These are phyloP conservation scores for Kalmanozyma brasiliensis DNA, from an alignment of 1,284 basidiomycete genomes.

Conservation along the genomic window DNA sequence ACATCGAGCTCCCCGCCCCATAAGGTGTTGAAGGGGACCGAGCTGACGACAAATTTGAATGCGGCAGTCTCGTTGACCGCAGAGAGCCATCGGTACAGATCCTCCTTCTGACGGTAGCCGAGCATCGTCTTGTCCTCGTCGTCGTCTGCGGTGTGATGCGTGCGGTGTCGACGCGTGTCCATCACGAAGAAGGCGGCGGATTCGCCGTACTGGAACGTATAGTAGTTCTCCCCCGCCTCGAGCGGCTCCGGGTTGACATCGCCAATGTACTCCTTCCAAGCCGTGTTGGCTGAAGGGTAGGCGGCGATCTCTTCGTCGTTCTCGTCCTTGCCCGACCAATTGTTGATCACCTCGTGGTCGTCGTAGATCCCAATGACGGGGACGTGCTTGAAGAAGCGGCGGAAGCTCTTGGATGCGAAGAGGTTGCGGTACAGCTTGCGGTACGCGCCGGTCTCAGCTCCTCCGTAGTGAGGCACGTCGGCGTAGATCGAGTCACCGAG, in stretches of 20 bases:
- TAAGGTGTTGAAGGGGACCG: slow-evolving; percentile 81
- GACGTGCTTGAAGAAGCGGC: slow-evolving; percentile 58
- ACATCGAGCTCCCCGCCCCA: slow-evolving; percentile 73
- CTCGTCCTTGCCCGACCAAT: slow-evolving; percentile 71
- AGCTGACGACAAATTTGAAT: slow-evolving; percentile 83
- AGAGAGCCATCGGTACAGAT: slow-evolving; percentile 75
- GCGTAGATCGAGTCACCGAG: slow-evolving; percentile 77
- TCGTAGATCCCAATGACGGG: slow-evolving; percentile 66
- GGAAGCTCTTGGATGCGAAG: slow-evolving; percentile 63
- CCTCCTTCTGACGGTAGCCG: slow-evolving; percentile 76
- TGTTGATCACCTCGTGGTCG: slow-evolving; percentile 67
- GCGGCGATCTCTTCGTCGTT: slow-evolving; percentile 71
- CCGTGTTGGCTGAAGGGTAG: slow-evolving; percentile 74
- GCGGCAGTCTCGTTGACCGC: slow-evolving; percentile 78
- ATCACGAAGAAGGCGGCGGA: slow-evolving; percentile 78
- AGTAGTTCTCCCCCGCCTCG: slow-evolving; percentile 73
- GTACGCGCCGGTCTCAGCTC: slow-evolving; percentile 50
- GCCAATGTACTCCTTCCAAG: slow-evolving; percentile 78
- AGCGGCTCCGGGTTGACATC: slow-evolving; percentile 75
- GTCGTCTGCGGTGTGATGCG: slow-evolving; percentile 68
- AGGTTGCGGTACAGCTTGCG: slow-evolving; percentile 66
- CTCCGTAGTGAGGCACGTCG: slow-evolving; percentile 73
- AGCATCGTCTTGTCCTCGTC: slow-evolving; percentile 76
- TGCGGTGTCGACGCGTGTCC: slow-evolving; percentile 79
- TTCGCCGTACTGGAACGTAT: slow-evolving; percentile 67